These are phyloP conservation scores for Sicyos edulis DNA, from an alignment of 306 rosid species.

Conservation along the genomic window DNA sequence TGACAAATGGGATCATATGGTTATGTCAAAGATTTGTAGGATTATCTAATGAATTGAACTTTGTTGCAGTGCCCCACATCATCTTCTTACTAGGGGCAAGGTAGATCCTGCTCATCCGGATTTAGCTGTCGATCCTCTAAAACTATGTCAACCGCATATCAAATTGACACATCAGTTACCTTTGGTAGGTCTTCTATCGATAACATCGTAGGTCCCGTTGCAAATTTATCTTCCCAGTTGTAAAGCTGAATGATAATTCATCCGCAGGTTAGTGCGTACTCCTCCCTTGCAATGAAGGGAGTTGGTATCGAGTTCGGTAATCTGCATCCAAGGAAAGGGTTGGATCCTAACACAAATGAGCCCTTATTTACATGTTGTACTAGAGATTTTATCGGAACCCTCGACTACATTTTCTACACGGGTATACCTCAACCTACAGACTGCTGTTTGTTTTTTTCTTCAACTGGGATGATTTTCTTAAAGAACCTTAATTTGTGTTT, in stretches of 20 bases:
- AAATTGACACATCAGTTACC: conserved; percentile 89
- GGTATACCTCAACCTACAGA: conserved; percentile 32
- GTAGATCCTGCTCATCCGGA: conserved; percentile 82
- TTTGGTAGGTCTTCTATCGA: conserved; percentile 47
- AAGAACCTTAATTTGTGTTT: not conserved
- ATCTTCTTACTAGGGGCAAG: conserved; percentile 90
- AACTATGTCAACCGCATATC: conserved; percentile 81
- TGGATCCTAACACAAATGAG: conserved; percentile 72
- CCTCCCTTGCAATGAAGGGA: conserved; percentile 69
- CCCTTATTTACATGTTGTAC: conserved; percentile 86
- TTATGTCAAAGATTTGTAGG: not conserved
- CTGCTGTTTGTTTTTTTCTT: not conserved
- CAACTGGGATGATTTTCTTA: not conserved
- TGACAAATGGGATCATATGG: not conserved
- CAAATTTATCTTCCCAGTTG: not conserved
- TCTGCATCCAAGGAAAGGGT: conserved; percentile 64
- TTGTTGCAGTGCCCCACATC: conserved; percentile 83
- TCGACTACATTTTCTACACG: conserved; percentile 95
- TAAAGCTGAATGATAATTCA: conserved; percentile 12
- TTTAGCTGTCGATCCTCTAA: conserved; percentile 81
- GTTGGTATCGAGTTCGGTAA: conserved; percentile 59
- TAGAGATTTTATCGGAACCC: conserved; percentile 89
- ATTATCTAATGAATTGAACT: conserved; percentile 24
- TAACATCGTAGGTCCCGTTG: not conserved
- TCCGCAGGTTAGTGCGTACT: conserved; percentile 85